Evolutionary conservation across 23 red algal species (phyloP).

Genomic region (Gracilaria gracilis): DNA sequence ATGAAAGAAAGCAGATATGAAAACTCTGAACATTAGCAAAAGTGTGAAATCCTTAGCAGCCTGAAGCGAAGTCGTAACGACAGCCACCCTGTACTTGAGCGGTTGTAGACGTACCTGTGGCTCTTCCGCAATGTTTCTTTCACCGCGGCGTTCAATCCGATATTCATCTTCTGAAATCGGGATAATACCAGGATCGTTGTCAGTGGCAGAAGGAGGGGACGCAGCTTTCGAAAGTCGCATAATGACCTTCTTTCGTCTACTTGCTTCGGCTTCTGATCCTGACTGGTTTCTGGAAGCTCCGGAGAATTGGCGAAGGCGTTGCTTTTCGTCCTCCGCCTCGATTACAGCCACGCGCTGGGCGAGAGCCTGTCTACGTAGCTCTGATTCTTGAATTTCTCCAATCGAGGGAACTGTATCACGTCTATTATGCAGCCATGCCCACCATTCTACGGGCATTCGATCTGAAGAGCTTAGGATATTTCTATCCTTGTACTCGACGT

Average conservation of each 20-base stretch:
- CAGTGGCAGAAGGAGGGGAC: conserved; percentile 13
- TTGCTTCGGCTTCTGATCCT: conserved; percentile 14
- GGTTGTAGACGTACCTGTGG: conserved; percentile 16
- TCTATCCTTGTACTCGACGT: conserved; percentile 70
- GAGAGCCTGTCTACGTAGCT: conserved; percentile 11
- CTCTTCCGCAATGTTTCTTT: conserved; percentile 36
- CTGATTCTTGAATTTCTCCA: conserved; percentile 36
- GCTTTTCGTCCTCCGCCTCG: conserved; percentile 63
- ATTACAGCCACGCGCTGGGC: conserved; percentile 53
- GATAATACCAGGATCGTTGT: neutral
- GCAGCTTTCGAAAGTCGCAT: conserved; percentile 45
- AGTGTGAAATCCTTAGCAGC: neutral
- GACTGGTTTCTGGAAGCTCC: neutral
- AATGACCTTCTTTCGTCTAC: conserved; percentile 39
- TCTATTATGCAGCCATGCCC: conserved; percentile 67
- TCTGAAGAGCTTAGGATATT: conserved; percentile 49
- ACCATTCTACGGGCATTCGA: conserved; percentile 64
- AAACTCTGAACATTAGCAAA: neutral
- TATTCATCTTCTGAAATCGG: neutral
- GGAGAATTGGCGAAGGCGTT: conserved; percentile 50
- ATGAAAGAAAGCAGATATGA: neutral
- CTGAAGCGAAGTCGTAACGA: neutral
- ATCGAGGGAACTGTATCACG: conserved; percentile 29
- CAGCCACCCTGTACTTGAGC: neutral
- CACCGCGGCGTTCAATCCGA: neutral